Conservation (phyloP, 257 asterid species). For the Handroanthus guayacan region DNA sequence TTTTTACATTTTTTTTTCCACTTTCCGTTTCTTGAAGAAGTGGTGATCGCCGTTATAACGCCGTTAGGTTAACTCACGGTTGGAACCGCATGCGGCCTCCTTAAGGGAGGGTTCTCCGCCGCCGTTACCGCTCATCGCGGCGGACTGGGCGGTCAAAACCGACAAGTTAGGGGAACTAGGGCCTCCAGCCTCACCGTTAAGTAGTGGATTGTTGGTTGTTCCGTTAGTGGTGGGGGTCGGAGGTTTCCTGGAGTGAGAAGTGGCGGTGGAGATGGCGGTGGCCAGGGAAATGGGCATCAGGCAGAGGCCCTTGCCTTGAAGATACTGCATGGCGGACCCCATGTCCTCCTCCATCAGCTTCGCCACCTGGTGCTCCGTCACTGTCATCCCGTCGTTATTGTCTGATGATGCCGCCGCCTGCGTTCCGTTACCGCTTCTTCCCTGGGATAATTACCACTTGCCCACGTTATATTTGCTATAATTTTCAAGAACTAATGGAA, state of each 20-base stretch:
- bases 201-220: slow-evolving; percentile 43
- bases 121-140: slow-evolving; percentile 52
- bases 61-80: slow-evolving; percentile 37
- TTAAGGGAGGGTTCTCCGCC: slow-evolving; percentile 52
- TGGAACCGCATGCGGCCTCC: slow-evolving; percentile 61
- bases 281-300: slow-evolving; percentile 96
- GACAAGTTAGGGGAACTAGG: slow-evolving; percentile 83
- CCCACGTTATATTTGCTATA: neutral
- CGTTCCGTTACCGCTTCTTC: slow-evolving; percentile 59
- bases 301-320: slow-evolving; percentile 93
- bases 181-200: slow-evolving; percentile 43
- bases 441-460: slow-evolving; percentile 40
- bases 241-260: slow-evolving; percentile 70
- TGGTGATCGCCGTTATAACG: neutral
- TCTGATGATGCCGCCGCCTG: slow-evolving; percentile 72
- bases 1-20: neutral
- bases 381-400: slow-evolving; percentile 64
- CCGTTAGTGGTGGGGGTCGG: slow-evolving; percentile 28
- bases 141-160: slow-evolving; percentile 73
- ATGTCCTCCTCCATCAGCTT: slow-evolving; percentile 95
- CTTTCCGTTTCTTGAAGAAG: neutral
- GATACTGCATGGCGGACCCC: slow-evolving; percentile 98
- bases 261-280: slow-evolving; percentile 81
- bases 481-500: neutral
- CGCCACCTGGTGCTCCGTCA: slow-evolving; percentile 90